Evolutionary conservation across 2,329 filamentous ascomycete species (phyloP), one percentile per base, ranked within the genome.

Genomic region (Trichoderma sp.): DNA sequence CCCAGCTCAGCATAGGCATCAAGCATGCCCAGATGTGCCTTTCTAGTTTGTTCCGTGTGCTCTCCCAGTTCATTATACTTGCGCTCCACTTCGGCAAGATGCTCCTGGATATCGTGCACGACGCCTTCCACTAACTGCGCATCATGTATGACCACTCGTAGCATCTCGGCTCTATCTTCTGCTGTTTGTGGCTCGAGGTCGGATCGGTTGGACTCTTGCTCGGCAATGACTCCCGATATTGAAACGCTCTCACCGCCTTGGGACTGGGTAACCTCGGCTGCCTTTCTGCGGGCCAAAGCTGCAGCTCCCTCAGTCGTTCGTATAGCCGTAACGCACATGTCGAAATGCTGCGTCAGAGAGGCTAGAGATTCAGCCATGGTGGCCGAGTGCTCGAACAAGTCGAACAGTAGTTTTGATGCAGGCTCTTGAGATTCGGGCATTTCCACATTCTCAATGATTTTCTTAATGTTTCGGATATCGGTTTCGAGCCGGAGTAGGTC

Each of bases 271-370:
- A 87, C 87, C 75, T 93, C 91, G 57, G 91, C 91, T 0, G 90
- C 91, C 74, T 89, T 91, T 65, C 88, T 87, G 12, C 90, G 88
- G 6, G 91, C 92, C 59, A 91, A 84, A 6, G 90, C 91, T 13
- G 90, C 90, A 6, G 91, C 92, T 34, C 92, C 92, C 82, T 97
- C 94, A 3, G 95, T 98, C 65, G 95, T 94, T 72, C 94, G 93
- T 57, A 98, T 91, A 1, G 95, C 95, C 1, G 92, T 95, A 15
- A 97, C 93, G 80, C 95, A 98, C 74, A 97, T 89, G 80, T 98
- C 95, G 79, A 97, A 98, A 81, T 98, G 95, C 30, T 88, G 89
- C 8, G 94, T 94, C 4, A 98, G 84, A 1, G 92, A 94, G 71
- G 93, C 88, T 2, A 98, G 88, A 6, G 94, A 87, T 71, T 91